A percentile compares a stretch with the other conserved stretches of the same genome.
Conservation (phyloP, 345 rosid species). For the Murraya koenigii region DNA sequence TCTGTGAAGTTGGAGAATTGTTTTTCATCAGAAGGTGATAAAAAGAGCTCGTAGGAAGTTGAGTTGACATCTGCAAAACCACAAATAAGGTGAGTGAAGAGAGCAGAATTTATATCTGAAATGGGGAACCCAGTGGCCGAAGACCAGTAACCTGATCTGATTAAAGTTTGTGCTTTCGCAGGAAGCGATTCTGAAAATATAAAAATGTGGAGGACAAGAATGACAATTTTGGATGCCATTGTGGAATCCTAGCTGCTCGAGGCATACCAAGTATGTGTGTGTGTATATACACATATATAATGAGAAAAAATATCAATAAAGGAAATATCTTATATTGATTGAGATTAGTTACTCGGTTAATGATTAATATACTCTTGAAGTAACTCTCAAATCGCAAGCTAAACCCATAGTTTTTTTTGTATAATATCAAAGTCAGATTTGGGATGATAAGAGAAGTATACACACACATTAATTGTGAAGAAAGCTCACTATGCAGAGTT, state of each 20-base stretch:
- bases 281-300: too few species aligned
- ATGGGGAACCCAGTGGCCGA: neutral
- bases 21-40: constrained; percentile 17
- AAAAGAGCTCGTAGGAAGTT: neutral
- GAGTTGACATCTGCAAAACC: neutral
- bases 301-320: too few species aligned
- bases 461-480: too few species aligned
- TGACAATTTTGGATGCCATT: neutral
- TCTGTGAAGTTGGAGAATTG: constrained; percentile 8
- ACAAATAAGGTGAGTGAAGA: neutral
- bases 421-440: too few species aligned
- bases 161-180: neutral
- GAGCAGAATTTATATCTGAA: neutral
- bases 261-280: too few species aligned
- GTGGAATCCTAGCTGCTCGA: neutral
- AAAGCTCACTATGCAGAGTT: too few species aligned
- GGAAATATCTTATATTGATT: too few species aligned
- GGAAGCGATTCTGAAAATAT: neutral
- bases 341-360: too few species aligned
- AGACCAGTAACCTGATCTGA: neutral
- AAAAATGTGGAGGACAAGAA: neutral
- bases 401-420: too few species aligned
- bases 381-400: too few species aligned
- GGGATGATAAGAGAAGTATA: too few species aligned
- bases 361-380: too few species aligned